Conservation (phyloP, 2,329 filamentous ascomycete species). For the Ceratocystis huliohia region DNA sequence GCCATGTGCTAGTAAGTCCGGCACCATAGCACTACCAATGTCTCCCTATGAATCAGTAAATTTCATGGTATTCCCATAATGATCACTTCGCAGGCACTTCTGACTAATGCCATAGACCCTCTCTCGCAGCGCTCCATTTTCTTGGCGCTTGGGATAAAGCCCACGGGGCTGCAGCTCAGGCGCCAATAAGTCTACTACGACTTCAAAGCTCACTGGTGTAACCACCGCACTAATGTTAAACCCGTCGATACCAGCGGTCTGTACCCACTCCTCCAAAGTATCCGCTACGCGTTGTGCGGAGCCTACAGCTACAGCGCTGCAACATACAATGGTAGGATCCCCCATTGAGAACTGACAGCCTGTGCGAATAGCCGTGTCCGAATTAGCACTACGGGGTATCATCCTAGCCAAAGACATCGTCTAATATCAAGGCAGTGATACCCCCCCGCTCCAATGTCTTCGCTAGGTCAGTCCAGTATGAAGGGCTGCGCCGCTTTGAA, state of each 20-base stretch:
- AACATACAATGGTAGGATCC: conserved; percentile 39
- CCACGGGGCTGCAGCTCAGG: conserved; percentile 49
- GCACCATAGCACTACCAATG: no score
- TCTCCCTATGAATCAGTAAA: background rate
- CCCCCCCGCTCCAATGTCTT: conserved; percentile 48
- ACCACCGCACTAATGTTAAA: conserved; percentile 31
- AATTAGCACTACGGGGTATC: conserved; percentile 52
- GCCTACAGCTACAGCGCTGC: conserved; percentile 25
- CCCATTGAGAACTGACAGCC: conserved; percentile 62
- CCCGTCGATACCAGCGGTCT: conserved; percentile 50
- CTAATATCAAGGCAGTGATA: conserved; percentile 53
- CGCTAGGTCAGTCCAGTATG: conserved; percentile 53
- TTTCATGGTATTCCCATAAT: conserved; percentile 7
- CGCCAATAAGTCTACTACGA: conserved; percentile 50
- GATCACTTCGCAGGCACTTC: background rate
- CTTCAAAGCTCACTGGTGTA: conserved; percentile 50
- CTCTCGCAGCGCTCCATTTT: conserved; percentile 1
- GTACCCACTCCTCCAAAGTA: conserved; percentile 29
- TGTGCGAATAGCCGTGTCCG: conserved; percentile 44
- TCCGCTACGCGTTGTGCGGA: conserved; percentile 27
- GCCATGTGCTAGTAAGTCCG: background rate
- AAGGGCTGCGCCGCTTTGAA: conserved; percentile 42
- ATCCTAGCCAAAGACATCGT: conserved; percentile 55
- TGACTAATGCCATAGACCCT: background rate
- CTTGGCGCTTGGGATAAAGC: conserved; percentile 32